Base-by-base conservation (phyloP, 768 basidiomycete species). In the Suillus brevipes region DNA sequence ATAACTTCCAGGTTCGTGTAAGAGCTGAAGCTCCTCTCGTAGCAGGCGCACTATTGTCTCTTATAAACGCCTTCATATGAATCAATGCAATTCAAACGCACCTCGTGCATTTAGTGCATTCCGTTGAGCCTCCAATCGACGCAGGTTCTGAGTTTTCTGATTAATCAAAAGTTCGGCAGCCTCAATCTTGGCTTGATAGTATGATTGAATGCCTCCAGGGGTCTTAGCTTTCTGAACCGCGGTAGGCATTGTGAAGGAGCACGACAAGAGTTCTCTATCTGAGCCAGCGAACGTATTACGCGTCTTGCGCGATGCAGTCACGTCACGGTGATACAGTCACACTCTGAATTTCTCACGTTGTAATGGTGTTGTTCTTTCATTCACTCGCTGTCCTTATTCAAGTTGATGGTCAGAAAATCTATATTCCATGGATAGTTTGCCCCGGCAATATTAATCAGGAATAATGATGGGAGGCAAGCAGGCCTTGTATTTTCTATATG, bases 41-140 rank as follows among this genome's bases (percentile, higher is more conserved):
- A 99, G 82, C 12, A 99, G 78, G 56, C 97, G 84, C 34, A 99
- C 97, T 97, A 57, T 42, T 0, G 13, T 59, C 36, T 31, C 42
- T 18, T 7, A 25, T 71, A 40, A 37, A 38, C 68, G 64, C 66
- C 3, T 6, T 38, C 9, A 40, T 53, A 25, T 55, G 12, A n/a
- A 28, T 23, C 63, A 34, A 9, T 13, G 31, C 16, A 18, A 25
- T 37, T 8, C 56, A 36, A 16, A 72, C 84, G 59, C 65, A 95
- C 95, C 95, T 83, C 95, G 82, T 16, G 96, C 95, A 77, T 99
- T 99, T 65, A 99, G 78, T 10, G 97, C 94, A 85, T 99, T 99
- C 66, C 97, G 84, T 75, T 98, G 96, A 8, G 97, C 97, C 79
- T 99, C 97, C 71, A 99, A 80, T 63, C 97, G 91, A 28, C 97